Evolutionary conservation across 2,329 filamentous ascomycete species (phyloP).

Genomic region (Penicillium frequentans): DNA sequence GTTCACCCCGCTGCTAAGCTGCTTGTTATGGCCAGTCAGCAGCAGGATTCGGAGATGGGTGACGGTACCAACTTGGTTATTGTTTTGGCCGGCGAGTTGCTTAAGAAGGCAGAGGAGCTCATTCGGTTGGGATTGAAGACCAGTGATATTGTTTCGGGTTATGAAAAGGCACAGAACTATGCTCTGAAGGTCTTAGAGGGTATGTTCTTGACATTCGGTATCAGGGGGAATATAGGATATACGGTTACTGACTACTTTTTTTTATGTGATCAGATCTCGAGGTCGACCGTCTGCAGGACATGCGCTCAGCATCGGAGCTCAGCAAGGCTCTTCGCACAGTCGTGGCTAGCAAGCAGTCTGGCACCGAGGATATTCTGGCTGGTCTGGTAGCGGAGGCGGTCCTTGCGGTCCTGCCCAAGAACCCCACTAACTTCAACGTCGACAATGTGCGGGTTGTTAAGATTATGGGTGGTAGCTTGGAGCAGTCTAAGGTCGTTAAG

Average conservation of each 20-base stretch:
- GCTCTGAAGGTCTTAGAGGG: constrained; percentile 80
- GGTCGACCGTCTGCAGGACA: constrained; percentile 85
- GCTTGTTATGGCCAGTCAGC: constrained; percentile 96
- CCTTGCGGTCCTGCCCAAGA: constrained; percentile 90
- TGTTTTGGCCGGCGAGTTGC: constrained; percentile 86
- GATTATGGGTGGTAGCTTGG: constrained; percentile 96
- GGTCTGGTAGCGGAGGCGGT: constrained; percentile 80
- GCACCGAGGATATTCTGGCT: constrained; percentile 85
- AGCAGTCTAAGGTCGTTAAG: constrained; percentile 91
- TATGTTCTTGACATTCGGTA: constrained; percentile 35
- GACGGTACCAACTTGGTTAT: constrained; percentile 98
- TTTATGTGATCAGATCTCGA: constrained; percentile 62
- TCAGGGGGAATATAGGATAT: background rate
- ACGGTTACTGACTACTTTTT: constrained; percentile 11
- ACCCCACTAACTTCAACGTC: constrained; percentile 94
- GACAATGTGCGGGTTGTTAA: constrained; percentile 99
- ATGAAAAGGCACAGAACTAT: constrained; percentile 90
- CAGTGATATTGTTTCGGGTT: constrained; percentile 94
- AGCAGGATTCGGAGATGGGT: constrained; percentile 98
- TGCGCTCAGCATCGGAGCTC: constrained; percentile 77
- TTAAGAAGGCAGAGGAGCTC: constrained; percentile 96
- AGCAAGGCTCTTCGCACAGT: constrained; percentile 95
- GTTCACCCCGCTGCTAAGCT: constrained; percentile 97
- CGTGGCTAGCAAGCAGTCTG: constrained; percentile 93
- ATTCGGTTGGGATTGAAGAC: constrained; percentile 96